Conservation (phyloP, 108 stramenopile genomes). For the Pseudonitzschia delicatissima region DNA sequence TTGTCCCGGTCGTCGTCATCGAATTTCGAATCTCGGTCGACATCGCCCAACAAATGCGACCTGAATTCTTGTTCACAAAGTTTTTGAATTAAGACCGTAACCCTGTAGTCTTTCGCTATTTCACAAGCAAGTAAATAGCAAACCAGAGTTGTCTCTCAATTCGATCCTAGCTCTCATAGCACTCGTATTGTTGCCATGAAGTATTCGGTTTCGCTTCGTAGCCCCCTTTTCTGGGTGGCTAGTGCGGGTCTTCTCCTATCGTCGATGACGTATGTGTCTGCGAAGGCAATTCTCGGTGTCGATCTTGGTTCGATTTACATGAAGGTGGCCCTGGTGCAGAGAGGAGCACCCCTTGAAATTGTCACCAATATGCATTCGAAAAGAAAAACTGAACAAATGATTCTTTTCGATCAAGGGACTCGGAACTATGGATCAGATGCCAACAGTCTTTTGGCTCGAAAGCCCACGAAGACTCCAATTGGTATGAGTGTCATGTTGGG, state of each 20-base stretch:
- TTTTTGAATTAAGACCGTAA: constrained; percentile 2
- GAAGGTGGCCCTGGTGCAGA: constrained; percentile 98
- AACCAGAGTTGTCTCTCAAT: too few relatives aligned
- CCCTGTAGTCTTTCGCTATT: neutral
- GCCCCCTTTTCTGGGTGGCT: constrained; percentile 23
- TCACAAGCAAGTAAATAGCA: neutral
- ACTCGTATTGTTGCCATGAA: constrained; percentile 16
- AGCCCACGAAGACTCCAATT: constrained; percentile 84
- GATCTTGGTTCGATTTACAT: constrained; percentile 97
- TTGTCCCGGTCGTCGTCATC: constrained; percentile 1
- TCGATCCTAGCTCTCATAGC: neutral
- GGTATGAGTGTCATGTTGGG: constrained; percentile 86
- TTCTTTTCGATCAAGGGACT: constrained; percentile 93
- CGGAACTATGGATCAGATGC: constrained; percentile 97
- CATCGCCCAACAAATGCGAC: neutral
- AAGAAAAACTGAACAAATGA: constrained; percentile 97
- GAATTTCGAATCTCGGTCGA: neutral
- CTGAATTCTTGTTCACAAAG: neutral
- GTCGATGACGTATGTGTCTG: constrained; percentile 27
- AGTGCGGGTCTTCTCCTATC: constrained; percentile 23
- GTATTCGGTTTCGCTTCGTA: constrained; percentile 1
- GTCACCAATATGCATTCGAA: constrained; percentile 98
- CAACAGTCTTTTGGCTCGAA: constrained; percentile 80
- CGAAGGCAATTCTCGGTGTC: constrained; percentile 94
- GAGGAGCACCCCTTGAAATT: constrained; percentile 96